Percentiles rank a stretch among this genome's conserved stretches.
These are phyloP conservation scores for Cryptococcus hybrid DNA, from an alignment of 1,284 basidiomycete species.

Conservation along the genomic window DNA sequence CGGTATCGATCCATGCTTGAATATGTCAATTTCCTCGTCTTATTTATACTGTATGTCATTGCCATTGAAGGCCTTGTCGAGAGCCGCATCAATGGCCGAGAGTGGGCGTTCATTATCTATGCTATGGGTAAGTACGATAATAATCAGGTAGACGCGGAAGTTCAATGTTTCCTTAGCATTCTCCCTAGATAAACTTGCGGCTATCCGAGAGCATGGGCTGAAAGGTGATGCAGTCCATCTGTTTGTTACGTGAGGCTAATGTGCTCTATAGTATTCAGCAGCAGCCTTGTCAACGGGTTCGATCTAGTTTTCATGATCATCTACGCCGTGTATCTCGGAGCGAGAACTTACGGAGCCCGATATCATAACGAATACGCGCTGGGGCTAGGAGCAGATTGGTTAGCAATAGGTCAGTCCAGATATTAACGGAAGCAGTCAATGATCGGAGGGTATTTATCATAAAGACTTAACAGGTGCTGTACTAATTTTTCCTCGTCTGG, in stretches of 20 bases:
- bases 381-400: slow-evolving; percentile 39
- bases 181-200: slow-evolving; percentile 84
- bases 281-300: slow-evolving; percentile 66
- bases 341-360: slow-evolving; percentile 70
- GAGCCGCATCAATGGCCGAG: slow-evolving; percentile 62
- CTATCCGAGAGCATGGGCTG: slow-evolving; percentile 91
- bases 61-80: slow-evolving; percentile 71
- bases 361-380: slow-evolving; percentile 61
- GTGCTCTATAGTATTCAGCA: slow-evolving; percentile 36
- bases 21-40: slow-evolving; percentile 74
- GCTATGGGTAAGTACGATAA: slow-evolving; percentile 57
- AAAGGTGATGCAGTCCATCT: slow-evolving; percentile 50
- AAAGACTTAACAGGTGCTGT: slow-evolving; percentile 66
- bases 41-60: slow-evolving; percentile 80
- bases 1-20: slow-evolving; percentile 85
- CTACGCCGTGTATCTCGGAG: slow-evolving; percentile 68
- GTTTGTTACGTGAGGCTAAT: neutral
- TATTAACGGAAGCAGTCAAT: neutral
- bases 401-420: slow-evolving; percentile 37
- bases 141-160: neutral
- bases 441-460: neutral
- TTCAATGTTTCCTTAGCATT: slow-evolving; percentile 58
- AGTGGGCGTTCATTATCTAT: slow-evolving; percentile 76
- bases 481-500: slow-evolving; percentile 80
- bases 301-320: slow-evolving; percentile 73